Conservation (phyloP, 2,329 filamentous ascomycete genomes). For the Cylindrodendrum hubeiense region DNA sequence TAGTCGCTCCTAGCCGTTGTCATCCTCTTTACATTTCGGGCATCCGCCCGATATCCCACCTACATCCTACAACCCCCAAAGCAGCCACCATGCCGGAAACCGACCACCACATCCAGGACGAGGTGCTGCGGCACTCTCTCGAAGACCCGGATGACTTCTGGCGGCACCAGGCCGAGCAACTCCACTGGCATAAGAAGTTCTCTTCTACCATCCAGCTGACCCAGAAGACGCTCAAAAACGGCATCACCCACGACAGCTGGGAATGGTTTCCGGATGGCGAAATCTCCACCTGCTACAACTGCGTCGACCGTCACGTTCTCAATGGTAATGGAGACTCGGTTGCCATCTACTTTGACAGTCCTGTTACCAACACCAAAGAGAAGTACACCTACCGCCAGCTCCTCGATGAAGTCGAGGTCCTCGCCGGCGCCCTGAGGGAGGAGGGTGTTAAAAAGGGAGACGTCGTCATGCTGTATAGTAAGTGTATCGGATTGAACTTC, state of each 20-base stretch:
- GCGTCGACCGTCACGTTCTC: slow-evolving; percentile 88
- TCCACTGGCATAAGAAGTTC: slow-evolving; percentile 86
- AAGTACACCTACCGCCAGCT: slow-evolving; percentile 81
- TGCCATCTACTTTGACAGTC: slow-evolving; percentile 90
- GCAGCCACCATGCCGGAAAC: slow-evolving; percentile 29
- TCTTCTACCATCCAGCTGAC: slow-evolving; percentile 69
- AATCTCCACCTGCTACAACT: slow-evolving; percentile 93
- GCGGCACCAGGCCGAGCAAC: slow-evolving; percentile 77
- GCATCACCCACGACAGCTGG: slow-evolving; percentile 80
- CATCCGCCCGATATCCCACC: slow-evolving; percentile 3
- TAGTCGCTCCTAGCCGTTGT: slow-evolving; percentile 1
- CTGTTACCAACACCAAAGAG: slow-evolving; percentile 80
- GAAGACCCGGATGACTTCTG: slow-evolving; percentile 80
- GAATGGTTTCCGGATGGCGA: slow-evolving; percentile 91
- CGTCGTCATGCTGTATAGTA: slow-evolving; percentile 91
- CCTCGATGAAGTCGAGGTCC: slow-evolving; percentile 81
- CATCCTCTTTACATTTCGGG: neutral
- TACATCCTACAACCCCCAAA: neutral
- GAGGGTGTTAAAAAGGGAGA: slow-evolving; percentile 87
- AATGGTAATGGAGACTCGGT: slow-evolving; percentile 79
- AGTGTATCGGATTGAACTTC: slow-evolving; percentile 44
- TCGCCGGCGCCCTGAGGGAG: slow-evolving; percentile 85
- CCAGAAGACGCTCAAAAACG: slow-evolving; percentile 73
- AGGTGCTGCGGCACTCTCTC: slow-evolving; percentile 69
- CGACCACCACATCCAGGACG: slow-evolving; percentile 59